phyloP scores from a whole-genome alignment of 176 grass and related monocot genomes.

The Musa beccarii region DNA sequence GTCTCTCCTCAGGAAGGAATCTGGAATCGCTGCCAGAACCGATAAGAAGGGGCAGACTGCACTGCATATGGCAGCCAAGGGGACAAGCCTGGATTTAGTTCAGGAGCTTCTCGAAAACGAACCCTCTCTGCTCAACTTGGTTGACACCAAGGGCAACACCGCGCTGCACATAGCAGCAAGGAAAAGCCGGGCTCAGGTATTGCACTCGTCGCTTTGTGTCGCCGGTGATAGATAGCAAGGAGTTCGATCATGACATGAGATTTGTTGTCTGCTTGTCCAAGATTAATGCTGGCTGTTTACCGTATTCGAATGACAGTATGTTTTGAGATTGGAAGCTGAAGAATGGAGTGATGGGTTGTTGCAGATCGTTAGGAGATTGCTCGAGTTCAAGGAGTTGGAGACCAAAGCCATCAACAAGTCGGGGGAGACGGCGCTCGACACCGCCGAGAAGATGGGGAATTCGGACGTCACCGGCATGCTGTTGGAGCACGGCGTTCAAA shows the following conservation, averaged over 20 bases:
- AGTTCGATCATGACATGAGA: no score
- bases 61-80: slow-evolving; percentile 95
- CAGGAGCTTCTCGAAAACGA: slow-evolving; percentile 55
- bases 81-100: slow-evolving; percentile 44
- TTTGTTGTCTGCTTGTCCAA: no score
- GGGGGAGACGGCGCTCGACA: slow-evolving; percentile 73
- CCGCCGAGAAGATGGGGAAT: slow-evolving; percentile 91
- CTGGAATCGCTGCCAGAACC: slow-evolving; percentile 41
- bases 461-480: slow-evolving; percentile 26
- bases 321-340: no score
- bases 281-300: no score
- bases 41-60: slow-evolving; percentile 98
- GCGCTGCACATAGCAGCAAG: slow-evolving; percentile 78
- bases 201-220: no score
- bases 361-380: slow-evolving; percentile 49
- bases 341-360: neutral
- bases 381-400: slow-evolving; percentile 37
- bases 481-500: slow-evolving; percentile 43
- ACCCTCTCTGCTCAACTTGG: slow-evolving; percentile 48
- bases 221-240: no score
- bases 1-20: slow-evolving; percentile 50
- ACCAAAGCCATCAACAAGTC: slow-evolving; percentile 70
- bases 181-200: slow-evolving; percentile 49
- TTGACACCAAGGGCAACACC: slow-evolving; percentile 72
- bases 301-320: no score